phyloP scores from a whole-genome alignment of 257 asterid species.

The Solanum ossicruentum region DNA sequence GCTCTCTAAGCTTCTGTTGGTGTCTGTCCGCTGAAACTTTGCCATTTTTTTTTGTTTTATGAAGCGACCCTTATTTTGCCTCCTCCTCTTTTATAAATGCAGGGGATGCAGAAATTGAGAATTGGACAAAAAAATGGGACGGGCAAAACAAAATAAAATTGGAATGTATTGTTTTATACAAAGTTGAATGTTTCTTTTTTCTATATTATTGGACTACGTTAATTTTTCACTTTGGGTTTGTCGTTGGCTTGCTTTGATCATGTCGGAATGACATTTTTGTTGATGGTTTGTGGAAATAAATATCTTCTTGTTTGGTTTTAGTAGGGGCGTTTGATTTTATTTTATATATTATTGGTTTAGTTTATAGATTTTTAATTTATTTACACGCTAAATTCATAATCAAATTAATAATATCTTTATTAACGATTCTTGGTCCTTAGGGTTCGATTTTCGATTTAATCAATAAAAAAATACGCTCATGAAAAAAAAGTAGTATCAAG shows the following conservation, averaged over 20 bases:
- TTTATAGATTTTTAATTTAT: too few species aligned
- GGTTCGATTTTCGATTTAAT: too few species aligned
- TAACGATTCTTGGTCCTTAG: too few species aligned
- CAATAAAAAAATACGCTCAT: too few species aligned
- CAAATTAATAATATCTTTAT: too few species aligned
- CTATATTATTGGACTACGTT: background rate
- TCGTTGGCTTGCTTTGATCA: slow-evolving; percentile 33
- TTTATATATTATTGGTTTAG: too few species aligned
- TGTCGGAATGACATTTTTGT: slow-evolving; percentile 10
- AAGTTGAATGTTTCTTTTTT: background rate
- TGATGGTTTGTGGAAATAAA: background rate
- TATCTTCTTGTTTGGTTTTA: background rate
- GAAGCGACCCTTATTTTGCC: background rate
- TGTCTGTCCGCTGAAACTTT: slow-evolving; percentile 12
- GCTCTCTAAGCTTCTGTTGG: slow-evolving; percentile 42
- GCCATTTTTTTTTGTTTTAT: slow-evolving; percentile 16
- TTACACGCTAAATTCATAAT: too few species aligned
- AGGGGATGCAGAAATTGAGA: background rate
- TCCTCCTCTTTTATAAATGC: background rate
- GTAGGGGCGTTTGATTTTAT: too few species aligned
- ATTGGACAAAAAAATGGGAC: background rate
- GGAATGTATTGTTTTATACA: background rate
- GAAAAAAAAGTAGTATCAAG: too few species aligned
- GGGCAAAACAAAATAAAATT: slow-evolving; percentile 12
- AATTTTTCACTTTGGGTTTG: slow-evolving; percentile 18